Conservation (phyloP, 345 rosid species). For the Xanthoceras sorbifolium region DNA sequence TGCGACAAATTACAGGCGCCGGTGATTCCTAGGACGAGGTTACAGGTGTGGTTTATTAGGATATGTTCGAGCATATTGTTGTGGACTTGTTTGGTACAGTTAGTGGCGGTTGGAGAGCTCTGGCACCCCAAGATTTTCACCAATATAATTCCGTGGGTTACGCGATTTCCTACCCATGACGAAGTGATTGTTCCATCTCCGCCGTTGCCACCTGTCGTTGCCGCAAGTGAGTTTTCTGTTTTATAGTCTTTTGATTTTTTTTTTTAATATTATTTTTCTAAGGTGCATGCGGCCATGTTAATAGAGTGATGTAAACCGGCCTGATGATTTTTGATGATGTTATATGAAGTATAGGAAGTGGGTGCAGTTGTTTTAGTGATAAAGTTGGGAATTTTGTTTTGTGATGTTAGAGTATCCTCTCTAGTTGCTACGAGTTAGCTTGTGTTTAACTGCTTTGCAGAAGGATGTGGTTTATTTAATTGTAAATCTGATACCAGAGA, state of each 20-base stretch:
- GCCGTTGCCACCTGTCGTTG: conserved; percentile 47
- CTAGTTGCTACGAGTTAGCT: background rate
- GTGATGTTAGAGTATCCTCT: background rate
- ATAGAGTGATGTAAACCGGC: background rate
- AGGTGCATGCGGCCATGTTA: background rate
- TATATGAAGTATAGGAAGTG: background rate
- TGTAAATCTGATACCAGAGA: no score
- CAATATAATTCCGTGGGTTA: conserved; percentile 45
- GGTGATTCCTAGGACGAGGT: conserved; percentile 60
- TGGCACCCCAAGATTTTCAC: conserved; percentile 73
- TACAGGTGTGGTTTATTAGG: conserved; percentile 82
- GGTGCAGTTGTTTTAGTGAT: background rate
- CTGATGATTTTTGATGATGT: background rate
- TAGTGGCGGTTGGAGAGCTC: conserved; percentile 79
- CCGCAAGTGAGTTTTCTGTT: conserved; percentile 44
- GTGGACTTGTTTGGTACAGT: conserved; percentile 98
- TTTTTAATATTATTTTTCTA: conserved; percentile 9
- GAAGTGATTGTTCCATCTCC: conserved; percentile 40
- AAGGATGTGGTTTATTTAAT: background rate
- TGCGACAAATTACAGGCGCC: conserved; percentile 61
- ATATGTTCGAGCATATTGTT: conserved; percentile 89
- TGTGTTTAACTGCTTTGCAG: background rate
- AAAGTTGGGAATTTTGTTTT: background rate
- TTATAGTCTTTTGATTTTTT: background rate
- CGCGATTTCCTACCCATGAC: conserved; percentile 36